Evolutionary conservation across 2,329 filamentous ascomycete genomes (phyloP).

Genomic region (Thelonectria discophora): DNA sequence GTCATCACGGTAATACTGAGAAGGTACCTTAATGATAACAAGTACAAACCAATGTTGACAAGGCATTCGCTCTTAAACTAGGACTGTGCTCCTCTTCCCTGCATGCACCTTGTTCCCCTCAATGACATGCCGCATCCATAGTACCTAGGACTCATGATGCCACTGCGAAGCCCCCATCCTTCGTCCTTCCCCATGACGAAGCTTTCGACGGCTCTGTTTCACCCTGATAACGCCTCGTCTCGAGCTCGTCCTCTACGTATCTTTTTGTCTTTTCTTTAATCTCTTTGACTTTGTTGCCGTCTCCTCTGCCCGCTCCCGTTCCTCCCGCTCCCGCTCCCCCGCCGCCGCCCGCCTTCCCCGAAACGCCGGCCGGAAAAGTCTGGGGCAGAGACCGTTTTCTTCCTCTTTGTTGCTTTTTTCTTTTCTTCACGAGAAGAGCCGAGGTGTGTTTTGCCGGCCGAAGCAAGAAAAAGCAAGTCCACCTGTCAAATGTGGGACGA

Average conservation of each 20-base stretch:
- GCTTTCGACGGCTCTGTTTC: slow-evolving; percentile 7
- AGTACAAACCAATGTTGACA: no score
- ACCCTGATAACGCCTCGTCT: not conserved
- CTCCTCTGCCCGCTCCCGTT: not conserved
- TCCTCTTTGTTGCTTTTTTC: no score
- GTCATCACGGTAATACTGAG: slow-evolving; percentile 13
- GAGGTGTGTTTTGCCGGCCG: slow-evolving; percentile 28
- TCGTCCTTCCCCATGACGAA: not conserved
- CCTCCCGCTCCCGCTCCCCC: no score
- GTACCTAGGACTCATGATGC: no score
- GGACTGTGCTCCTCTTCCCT: not conserved
- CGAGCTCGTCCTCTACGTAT: no score
- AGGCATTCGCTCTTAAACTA: no score
- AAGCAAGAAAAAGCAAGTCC: slow-evolving; percentile 35
- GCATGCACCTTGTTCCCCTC: not conserved
- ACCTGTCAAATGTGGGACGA: slow-evolving; percentile 17
- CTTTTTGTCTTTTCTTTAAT: slow-evolving; percentile 11
- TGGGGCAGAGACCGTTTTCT: slow-evolving; percentile 1
- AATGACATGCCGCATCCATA: not conserved
- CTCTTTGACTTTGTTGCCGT: not conserved
- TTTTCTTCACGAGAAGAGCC: no score
- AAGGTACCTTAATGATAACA: no score
- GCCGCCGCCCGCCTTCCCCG: slow-evolving; percentile 7
- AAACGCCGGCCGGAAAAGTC: slow-evolving; percentile 10
- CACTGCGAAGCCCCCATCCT: not conserved